A percentile compares a stretch with the other conserved stretches of the same genome.
Conservation (phyloP, 139 green algal genomes). For the Closterium sp. region DNA sequence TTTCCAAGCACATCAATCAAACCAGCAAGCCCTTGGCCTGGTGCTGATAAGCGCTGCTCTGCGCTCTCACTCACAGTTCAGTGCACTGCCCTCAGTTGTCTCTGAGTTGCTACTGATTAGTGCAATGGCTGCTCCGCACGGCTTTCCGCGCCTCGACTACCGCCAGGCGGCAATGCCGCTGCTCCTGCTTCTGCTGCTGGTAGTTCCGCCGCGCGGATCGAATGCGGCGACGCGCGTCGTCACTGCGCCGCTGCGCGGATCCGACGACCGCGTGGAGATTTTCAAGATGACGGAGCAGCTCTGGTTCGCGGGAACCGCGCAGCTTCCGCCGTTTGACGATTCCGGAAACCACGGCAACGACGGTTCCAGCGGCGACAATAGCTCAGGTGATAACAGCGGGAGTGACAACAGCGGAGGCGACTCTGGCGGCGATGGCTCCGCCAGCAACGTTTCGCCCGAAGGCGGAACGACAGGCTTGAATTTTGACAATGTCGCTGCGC, state of each 20-base stretch:
- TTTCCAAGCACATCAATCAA: too few species aligned
- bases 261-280: not conserved
- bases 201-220: not conserved
- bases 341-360: not conserved
- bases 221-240: not conserved
- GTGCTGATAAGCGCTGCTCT: too few species aligned
- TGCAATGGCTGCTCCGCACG: not conserved
- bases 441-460: too few species aligned
- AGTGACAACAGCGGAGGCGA: too few species aligned
- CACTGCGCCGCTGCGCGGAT: not conserved
- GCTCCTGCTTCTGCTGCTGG: not conserved
- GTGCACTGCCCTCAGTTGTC: too few species aligned
- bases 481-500: too few species aligned
- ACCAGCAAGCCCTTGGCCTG: too few species aligned
- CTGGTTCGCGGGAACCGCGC: not conserved
- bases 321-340: not conserved
- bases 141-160: not conserved
- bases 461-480: too few species aligned
- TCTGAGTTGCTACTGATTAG: not conserved
- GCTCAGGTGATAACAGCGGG: too few species aligned
- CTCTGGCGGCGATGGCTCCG: too few species aligned
- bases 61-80: too few species aligned
- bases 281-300: not conserved
- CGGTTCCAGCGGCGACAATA: too few species aligned
- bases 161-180: not conserved